phyloP scores from a whole-genome alignment of 2,329 filamentous ascomycete genomes.

The Fonsecaea monophora region DNA sequence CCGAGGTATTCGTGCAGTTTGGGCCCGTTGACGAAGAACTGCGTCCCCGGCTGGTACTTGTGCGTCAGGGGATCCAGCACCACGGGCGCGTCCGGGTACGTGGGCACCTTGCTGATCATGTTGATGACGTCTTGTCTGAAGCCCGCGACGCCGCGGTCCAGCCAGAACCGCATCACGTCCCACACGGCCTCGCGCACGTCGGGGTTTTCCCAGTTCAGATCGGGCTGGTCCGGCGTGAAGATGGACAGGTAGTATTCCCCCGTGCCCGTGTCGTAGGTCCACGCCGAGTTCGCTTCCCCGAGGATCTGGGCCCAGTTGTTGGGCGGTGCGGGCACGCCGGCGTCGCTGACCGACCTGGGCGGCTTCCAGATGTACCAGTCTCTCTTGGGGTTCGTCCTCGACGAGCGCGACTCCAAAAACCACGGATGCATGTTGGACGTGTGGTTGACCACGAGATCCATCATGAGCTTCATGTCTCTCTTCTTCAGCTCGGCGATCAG shows the following conservation, averaged over 20 bases:
- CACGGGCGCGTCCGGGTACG: slow-evolving; percentile 56
- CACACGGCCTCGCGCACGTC: slow-evolving; percentile 73
- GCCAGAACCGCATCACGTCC: slow-evolving; percentile 78
- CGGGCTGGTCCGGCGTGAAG: slow-evolving; percentile 77
- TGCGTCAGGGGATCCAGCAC: slow-evolving; percentile 48
- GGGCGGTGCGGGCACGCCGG: slow-evolving; percentile 70
- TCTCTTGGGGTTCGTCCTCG: slow-evolving; percentile 67
- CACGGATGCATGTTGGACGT: slow-evolving; percentile 58
- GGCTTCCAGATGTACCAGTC: slow-evolving; percentile 71
- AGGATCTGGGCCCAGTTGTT: slow-evolving; percentile 71
- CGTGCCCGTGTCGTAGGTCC: slow-evolving; percentile 72
- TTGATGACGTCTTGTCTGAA: slow-evolving; percentile 80
- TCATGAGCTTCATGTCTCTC: slow-evolving; percentile 57
- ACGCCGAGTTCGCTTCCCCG: slow-evolving; percentile 50
- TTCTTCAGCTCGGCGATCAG: slow-evolving; percentile 53
- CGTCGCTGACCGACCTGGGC: slow-evolving; percentile 56
- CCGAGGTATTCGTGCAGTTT: slow-evolving; percentile 49
- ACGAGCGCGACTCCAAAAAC: slow-evolving; percentile 71
- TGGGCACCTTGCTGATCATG: slow-evolving; percentile 70
- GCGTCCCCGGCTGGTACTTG: slow-evolving; percentile 56
- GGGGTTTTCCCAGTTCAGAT: slow-evolving; percentile 83
- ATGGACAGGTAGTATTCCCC: slow-evolving; percentile 79
- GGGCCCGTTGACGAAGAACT: slow-evolving; percentile 47
- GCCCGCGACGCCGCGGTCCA: slow-evolving; percentile 73
- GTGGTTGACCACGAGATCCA: slow-evolving; percentile 57